These are phyloP conservation scores for Discostella stelligeroides DNA, from an alignment of 108 stramenopile species.

Conservation along the genomic window DNA sequence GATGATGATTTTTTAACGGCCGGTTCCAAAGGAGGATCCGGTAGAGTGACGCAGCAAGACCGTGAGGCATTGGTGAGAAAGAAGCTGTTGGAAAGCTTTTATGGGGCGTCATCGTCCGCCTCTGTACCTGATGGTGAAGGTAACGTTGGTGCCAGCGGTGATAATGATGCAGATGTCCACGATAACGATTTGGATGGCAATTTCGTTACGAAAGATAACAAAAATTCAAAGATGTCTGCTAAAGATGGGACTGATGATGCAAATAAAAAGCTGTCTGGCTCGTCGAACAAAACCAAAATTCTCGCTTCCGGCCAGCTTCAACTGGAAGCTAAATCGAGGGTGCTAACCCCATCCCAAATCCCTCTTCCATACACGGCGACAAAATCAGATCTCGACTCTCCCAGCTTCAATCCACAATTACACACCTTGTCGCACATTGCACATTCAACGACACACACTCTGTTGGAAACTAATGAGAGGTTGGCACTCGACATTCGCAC, in stretches of 20 bases:
- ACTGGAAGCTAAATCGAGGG: constrained; percentile 9
- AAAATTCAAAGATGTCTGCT: constrained; percentile 9
- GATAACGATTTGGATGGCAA: too few species aligned
- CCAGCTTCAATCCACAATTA: constrained; percentile 60
- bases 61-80: constrained; percentile 85
- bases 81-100: constrained; percentile 86
- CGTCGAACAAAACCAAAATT: too few species aligned
- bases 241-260: background rate
- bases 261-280: constrained; percentile 4
- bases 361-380: constrained; percentile 39
- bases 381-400: constrained; percentile 72
- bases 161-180: constrained; percentile 5
- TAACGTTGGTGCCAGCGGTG: constrained; percentile 17
- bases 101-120: constrained; percentile 64
- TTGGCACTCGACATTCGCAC: constrained; percentile 79
- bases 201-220: constrained; percentile 36
- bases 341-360: constrained; percentile 40
- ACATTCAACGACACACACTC: constrained; percentile 47
- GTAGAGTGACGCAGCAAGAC: constrained; percentile 30
- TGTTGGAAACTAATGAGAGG: constrained; percentile 76
- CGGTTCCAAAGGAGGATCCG: constrained; percentile 3
- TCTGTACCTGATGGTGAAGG: constrained; percentile 21
- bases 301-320: background rate
- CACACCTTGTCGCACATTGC: constrained; percentile 69
- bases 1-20: constrained; percentile 60